Evolutionary conservation across 768 basidiomycete genomes (phyloP), one percentile per base, ranked within the genome.

Genomic region (Cystofilobasidium bisporidii): DNA sequence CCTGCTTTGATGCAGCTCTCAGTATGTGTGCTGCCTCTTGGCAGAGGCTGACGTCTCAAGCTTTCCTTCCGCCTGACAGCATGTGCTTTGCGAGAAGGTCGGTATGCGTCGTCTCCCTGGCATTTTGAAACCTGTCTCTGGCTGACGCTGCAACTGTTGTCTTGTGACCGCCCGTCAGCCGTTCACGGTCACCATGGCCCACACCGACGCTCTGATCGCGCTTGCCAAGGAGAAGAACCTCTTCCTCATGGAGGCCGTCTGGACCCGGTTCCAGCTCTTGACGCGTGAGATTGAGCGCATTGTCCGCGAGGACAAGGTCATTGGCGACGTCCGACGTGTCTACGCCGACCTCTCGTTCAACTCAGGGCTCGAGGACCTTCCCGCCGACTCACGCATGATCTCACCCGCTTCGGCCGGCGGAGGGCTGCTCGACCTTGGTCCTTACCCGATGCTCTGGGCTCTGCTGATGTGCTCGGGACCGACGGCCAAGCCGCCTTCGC

Each of bases 371-470:
- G 50, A 65, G 2, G 33, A 1, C 4, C 43, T 62, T 3, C 18
- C 41, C 0, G 41, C 17, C 2, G 8, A 43, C 24, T 11, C 10
- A 17, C 61, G 91, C 63, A 87, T 92, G 69, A 76, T 92, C 67
- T 84, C 91, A 72, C 89, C 91, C 4, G 75, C 76, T n/a, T 81
- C 93, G 4, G 91, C 87, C 30, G 90, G 91, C 14, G 90, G 90
- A 0, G 88, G 85, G 15, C 74, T 94, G 33, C 82, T 94, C 26
- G 91, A 92, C 75, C 81, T 92, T 87, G 72, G 72, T 15, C 24
- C 71, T 14, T 73, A 73, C 55, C 63, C 71, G 24, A 47, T 73
- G 41, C 43, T 89, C 24, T 73, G 72, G 72, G 53, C 55, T 6
- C 65, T 71, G 40, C 48, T 73, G 28, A 45, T 62, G 30, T 8